Percentiles rank a stretch among this genome's conserved stretches.
Conservation (phyloP, 176 grass and related monocot genomes). For the Lolium rigidum region DNA sequence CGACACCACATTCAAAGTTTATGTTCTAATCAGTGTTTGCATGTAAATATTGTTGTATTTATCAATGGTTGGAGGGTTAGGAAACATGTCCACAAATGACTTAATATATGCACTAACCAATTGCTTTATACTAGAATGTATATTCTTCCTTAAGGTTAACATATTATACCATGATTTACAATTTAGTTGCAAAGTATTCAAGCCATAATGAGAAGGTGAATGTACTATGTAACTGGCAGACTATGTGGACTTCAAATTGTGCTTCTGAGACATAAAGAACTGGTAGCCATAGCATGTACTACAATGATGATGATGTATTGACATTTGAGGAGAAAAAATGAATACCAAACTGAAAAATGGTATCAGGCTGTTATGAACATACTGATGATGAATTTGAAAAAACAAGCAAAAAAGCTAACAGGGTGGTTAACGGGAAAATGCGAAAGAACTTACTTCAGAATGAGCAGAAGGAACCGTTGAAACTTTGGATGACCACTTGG, state of each 20-base stretch:
- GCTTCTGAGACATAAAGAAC: background rate
- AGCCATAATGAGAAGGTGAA: background rate
- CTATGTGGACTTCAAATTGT: background rate
- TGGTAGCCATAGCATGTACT: conserved; percentile 10
- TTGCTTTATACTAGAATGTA: conserved; percentile 12
- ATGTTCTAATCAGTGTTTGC: background rate
- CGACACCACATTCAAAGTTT: background rate
- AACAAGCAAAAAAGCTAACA: background rate
- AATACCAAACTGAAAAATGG: background rate
- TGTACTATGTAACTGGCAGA: background rate
- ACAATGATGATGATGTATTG: background rate
- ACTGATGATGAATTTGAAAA: background rate
- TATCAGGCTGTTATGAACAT: background rate
- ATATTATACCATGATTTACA: background rate
- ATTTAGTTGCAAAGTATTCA: background rate
- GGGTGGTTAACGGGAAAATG: background rate
- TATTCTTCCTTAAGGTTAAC: background rate
- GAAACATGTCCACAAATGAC: background rate
- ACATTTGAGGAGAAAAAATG: background rate
- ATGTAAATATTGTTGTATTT: background rate
- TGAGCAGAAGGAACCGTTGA: conserved; percentile 42
- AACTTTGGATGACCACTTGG: conserved; percentile 71
- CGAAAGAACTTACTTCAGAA: conserved; percentile 57
- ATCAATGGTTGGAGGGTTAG: background rate
- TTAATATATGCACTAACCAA: background rate